Conservation (phyloP, 352 stramenopile species). For the Phytophthora constricta region DNA sequence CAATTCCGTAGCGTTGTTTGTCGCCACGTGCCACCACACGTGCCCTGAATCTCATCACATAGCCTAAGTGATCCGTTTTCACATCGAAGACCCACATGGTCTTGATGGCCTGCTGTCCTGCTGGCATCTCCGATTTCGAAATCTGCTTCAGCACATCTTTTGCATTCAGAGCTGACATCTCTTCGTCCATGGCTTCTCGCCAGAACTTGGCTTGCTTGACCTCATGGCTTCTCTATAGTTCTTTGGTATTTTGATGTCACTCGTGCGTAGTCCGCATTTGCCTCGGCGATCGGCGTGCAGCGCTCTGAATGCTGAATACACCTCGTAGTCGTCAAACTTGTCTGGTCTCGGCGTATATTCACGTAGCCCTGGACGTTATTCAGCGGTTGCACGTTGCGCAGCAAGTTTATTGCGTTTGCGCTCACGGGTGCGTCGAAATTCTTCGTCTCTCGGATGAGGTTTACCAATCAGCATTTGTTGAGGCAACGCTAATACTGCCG, state of each 20-base stretch:
- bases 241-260: constrained; percentile 5
- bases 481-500: too few relatives aligned
- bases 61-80: constrained; percentile 1
- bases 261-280: neutral
- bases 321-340: neutral
- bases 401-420: neutral
- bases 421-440: neutral
- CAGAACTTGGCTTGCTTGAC: neutral
- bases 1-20: constrained; percentile 14
- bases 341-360: neutral
- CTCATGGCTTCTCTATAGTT: constrained; percentile 1
- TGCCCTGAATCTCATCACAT: neutral
- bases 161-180: neutral
- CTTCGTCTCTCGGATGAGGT: neutral
- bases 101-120: neutral
- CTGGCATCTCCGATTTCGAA: neutral
- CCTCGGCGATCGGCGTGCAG: neutral
- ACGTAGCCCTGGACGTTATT: neutral
- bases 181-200: constrained; percentile 12
- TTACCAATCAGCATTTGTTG: neutral
- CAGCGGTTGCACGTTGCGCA: neutral
- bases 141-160: constrained; percentile 7
- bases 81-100: constrained; percentile 6
- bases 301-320: neutral
- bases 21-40: constrained; percentile 2